Evolutionary conservation across 1,139 yeast genomes (phyloP).

Genomic region (Candida sanyaensis): DNA sequence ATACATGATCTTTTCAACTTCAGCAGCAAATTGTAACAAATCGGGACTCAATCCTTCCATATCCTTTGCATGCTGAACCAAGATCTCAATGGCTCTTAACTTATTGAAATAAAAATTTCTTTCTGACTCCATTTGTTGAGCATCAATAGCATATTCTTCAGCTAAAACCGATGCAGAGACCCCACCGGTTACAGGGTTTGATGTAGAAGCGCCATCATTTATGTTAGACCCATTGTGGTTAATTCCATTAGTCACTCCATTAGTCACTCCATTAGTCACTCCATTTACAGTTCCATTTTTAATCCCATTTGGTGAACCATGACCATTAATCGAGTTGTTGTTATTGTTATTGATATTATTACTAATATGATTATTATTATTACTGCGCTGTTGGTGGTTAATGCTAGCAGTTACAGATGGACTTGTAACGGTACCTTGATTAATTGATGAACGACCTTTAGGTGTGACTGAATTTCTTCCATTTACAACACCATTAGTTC

Average conservation of each 20-base stretch:
- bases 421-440: neutral
- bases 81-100: slow-evolving; percentile 81
- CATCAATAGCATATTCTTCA: slow-evolving; percentile 6
- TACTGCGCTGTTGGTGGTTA: neutral
- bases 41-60: slow-evolving; percentile 6
- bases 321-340: neutral
- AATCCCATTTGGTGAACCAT: slow-evolving; percentile 3
- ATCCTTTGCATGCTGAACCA: slow-evolving; percentile 52
- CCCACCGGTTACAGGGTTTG: slow-evolving; percentile 12
- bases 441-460: neutral
- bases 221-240: neutral
- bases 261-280: neutral
- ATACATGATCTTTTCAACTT: slow-evolving; percentile 5
- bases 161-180: slow-evolving; percentile 21
- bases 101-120: slow-evolving; percentile 90
- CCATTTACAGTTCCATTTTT: neutral
- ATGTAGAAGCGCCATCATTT: neutral
- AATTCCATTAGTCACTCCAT: neutral
- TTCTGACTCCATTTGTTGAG: slow-evolving; percentile 67
- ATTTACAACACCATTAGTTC: slow-evolving; percentile 1
- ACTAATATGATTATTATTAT: neutral
- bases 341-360: neutral
- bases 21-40: slow-evolving; percentile 5
- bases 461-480: slow-evolving; percentile 1
- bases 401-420: neutral